phyloP scores from a whole-genome alignment of 1,284 basidiomycete genomes.

The Taiwanofungus camphoratus region DNA sequence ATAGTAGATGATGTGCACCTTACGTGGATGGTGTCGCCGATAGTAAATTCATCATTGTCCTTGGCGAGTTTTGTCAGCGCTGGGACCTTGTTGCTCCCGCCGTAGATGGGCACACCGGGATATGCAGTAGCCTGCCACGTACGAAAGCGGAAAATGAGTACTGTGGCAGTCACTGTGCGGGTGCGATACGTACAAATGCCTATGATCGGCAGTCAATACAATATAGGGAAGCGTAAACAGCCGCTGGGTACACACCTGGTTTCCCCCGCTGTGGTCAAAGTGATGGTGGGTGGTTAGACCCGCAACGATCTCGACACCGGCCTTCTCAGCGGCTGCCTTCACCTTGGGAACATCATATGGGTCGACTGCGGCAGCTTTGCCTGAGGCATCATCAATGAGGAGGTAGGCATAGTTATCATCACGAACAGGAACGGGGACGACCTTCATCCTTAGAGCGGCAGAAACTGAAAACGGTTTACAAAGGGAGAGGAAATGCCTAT shows the following conservation, averaged over 20 bases:
- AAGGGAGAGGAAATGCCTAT: background rate
- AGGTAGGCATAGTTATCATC: conserved; percentile 90
- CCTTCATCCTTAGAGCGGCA: conserved; percentile 46
- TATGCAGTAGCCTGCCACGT: conserved; percentile 50
- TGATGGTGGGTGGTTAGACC: conserved; percentile 89
- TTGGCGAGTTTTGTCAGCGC: conserved; percentile 71
- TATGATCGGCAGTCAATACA: conserved; percentile 17
- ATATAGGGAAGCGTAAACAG: background rate
- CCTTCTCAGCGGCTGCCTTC: conserved; percentile 55
- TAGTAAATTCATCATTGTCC: conserved; percentile 70
- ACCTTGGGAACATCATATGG: conserved; percentile 82
- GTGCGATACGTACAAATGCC: conserved; percentile 46
- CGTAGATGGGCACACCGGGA: conserved; percentile 74
- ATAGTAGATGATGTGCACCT: conserved; percentile 36
- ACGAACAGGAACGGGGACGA: conserved; percentile 73
- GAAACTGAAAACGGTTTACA: conserved; percentile 25
- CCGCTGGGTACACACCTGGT: conserved; percentile 41
- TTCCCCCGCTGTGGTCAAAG: conserved; percentile 87
- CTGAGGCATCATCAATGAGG: conserved; percentile 66
- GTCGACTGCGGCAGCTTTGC: conserved; percentile 75
- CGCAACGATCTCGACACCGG: conserved; percentile 69
- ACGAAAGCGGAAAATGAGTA: conserved; percentile 1
- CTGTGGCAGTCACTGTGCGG: background rate
- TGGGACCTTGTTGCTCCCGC: conserved; percentile 71
- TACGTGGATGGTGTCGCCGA: conserved; percentile 69